A percentile compares a stretch with the other conserved stretches of the same genome.
Conservation (phyloP, 768 basidiomycete genomes). For the Lentinula sp. region DNA sequence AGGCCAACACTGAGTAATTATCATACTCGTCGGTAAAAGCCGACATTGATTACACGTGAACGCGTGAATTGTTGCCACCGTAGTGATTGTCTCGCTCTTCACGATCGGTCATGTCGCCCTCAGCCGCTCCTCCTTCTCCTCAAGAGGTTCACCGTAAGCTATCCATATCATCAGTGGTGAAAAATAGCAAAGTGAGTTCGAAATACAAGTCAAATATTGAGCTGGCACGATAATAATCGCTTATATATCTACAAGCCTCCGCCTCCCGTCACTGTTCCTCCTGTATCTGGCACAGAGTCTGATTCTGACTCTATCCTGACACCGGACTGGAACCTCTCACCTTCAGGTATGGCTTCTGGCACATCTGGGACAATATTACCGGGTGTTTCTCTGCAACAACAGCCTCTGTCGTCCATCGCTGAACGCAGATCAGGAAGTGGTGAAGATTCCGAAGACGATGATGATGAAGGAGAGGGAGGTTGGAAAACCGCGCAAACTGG, state of each 20-base stretch:
- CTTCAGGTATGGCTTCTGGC: slow-evolving; percentile 21
- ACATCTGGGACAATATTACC: slow-evolving; percentile 18
- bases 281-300: slow-evolving; percentile 75
- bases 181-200: slow-evolving; percentile 38
- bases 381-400: slow-evolving; percentile 28
- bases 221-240: not conserved
- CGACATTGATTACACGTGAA: not conserved
- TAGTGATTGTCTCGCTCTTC: not conserved
- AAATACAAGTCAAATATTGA: not conserved
- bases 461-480: slow-evolving; percentile 59
- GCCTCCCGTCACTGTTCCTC: slow-evolving; percentile 20
- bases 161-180: slow-evolving; percentile 62
- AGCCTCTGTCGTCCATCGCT: slow-evolving; percentile 70
- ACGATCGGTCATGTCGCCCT: slow-evolving; percentile 25
- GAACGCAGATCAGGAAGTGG: slow-evolving; percentile 66
- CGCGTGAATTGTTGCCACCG: not conserved
- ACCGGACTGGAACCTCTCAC: slow-evolving; percentile 42
- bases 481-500: slow-evolving; percentile 51
- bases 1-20: too few relatives aligned
- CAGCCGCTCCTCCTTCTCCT: slow-evolving; percentile 66
- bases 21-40: too few relatives aligned
- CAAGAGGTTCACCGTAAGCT: slow-evolving; percentile 86
- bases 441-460: slow-evolving; percentile 76
- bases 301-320: slow-evolving; percentile 72
- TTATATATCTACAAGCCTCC: slow-evolving; percentile 15